Conservation (phyloP, 257 asterid genomes). For the Galeopsis tetrahit region DNA sequence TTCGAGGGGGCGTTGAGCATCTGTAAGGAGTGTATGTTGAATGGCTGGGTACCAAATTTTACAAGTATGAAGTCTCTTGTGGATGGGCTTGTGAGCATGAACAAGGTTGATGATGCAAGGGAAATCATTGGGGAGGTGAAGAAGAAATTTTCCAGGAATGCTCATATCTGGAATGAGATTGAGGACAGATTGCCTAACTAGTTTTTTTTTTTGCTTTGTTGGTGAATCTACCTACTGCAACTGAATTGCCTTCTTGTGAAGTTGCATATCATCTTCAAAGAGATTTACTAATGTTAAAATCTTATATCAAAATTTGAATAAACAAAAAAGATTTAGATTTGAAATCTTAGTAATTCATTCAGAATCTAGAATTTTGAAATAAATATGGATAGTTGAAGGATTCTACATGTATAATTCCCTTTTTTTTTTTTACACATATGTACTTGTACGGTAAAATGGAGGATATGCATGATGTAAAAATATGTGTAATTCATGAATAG, state of each 20-base stretch:
- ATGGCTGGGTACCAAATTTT: conserved; percentile 75
- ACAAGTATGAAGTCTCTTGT: conserved; percentile 78
- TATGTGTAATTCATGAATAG: too few species aligned
- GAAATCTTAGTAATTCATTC: too few species aligned
- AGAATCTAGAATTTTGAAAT: too few species aligned
- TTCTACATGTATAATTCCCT: too few species aligned
- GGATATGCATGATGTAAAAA: too few species aligned
- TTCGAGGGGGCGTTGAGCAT: conserved; percentile 61
- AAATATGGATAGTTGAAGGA: too few species aligned
- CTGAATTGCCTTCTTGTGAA: not conserved
- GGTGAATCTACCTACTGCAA: not conserved
- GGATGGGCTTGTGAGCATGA: conserved; percentile 62
- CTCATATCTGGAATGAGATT: conserved; percentile 68
- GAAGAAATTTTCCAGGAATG: conserved; percentile 55
- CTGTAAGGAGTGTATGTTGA: conserved; percentile 54
- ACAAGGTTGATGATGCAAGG: conserved; percentile 65
- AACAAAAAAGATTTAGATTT: too few species aligned
- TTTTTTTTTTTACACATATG: too few species aligned
- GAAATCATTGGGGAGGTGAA: conserved; percentile 59
- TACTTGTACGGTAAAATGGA: too few species aligned
- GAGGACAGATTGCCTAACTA: conserved; percentile 62
- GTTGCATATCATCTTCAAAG: too few species aligned
- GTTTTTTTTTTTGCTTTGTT: conserved; percentile 4
- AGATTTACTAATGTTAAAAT: too few species aligned
- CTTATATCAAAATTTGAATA: too few species aligned